Conservation (phyloP, 2,329 filamentous ascomycete species). For the Pyrenochaeta sp. region DNA sequence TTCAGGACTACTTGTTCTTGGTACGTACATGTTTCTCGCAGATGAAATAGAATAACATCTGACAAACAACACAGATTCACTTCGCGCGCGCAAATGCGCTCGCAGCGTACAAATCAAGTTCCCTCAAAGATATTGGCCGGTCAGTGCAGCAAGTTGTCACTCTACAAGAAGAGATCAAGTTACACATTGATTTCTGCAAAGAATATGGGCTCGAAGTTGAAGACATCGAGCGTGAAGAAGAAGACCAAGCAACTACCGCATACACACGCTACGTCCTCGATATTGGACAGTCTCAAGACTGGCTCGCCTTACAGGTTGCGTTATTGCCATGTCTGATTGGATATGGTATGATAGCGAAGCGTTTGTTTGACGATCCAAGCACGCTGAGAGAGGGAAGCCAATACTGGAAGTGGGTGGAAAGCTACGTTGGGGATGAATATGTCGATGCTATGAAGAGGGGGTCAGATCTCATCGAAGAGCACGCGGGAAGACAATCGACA, state of each 20-base stretch:
- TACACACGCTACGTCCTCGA: slow-evolving; percentile 88
- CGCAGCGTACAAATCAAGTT: slow-evolving; percentile 82
- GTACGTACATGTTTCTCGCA: slow-evolving; percentile 54
- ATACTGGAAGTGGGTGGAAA: slow-evolving; percentile 92
- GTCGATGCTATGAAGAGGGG: slow-evolving; percentile 73
- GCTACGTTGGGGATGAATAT: slow-evolving; percentile 85
- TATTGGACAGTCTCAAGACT: slow-evolving; percentile 85
- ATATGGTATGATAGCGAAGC: slow-evolving; percentile 79
- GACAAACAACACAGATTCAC: slow-evolving; percentile 67
- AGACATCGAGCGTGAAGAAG: slow-evolving; percentile 75
- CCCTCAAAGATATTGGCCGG: slow-evolving; percentile 73
- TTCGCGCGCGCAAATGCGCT: slow-evolving; percentile 88
- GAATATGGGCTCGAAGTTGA: slow-evolving; percentile 77
- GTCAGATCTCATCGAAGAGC: slow-evolving; percentile 75
- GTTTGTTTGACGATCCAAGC: slow-evolving; percentile 69
- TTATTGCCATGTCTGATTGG: slow-evolving; percentile 89
- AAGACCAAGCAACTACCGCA: slow-evolving; percentile 81
- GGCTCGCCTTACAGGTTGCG: slow-evolving; percentile 83
- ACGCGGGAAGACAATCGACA: slow-evolving; percentile 76
- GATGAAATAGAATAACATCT: slow-evolving; percentile 2
- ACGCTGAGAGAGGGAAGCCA: slow-evolving; percentile 69
- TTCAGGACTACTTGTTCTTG: slow-evolving; percentile 92
- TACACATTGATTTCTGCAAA: slow-evolving; percentile 84
- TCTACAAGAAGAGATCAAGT: slow-evolving; percentile 78
- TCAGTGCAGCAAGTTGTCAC: slow-evolving; percentile 76